Evolutionary conservation across 169 alveolate species (phyloP).

Genomic region (Babesia ovis): DNA sequence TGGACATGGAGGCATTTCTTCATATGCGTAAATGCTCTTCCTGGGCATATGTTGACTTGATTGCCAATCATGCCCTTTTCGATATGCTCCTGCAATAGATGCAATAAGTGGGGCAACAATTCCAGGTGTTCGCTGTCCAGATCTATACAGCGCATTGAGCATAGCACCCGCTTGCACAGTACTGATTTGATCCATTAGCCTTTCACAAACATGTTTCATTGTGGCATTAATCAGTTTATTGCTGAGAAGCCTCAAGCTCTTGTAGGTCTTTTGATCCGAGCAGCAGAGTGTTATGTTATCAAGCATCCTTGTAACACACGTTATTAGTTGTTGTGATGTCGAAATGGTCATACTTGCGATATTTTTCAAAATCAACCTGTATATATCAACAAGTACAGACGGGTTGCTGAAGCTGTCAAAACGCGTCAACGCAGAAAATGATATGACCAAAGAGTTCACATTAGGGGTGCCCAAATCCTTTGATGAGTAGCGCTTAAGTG

Average conservation of each 20-base stretch:
- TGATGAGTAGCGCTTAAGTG: slow-evolving; percentile 39
- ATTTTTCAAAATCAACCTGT: slow-evolving; percentile 22
- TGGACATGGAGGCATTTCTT: slow-evolving; percentile 44
- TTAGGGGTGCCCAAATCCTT: slow-evolving; percentile 41
- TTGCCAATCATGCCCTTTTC: slow-evolving; percentile 18
- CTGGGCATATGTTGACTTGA: slow-evolving; percentile 14
- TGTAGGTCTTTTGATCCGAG: slow-evolving; percentile 3
- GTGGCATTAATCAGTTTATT: slow-evolving; percentile 9
- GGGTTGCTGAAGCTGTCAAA: slow-evolving; percentile 39
- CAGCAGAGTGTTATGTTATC: slow-evolving; percentile 33
- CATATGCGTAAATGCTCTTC: slow-evolving; percentile 30
- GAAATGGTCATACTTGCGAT: slow-evolving; percentile 39
- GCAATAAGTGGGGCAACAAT: slow-evolving; percentile 47
- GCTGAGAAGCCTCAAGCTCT: slow-evolving; percentile 9
- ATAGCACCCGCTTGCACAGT: slow-evolving; percentile 49
- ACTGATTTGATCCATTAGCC: slow-evolving; percentile 30
- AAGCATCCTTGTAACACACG: slow-evolving; percentile 42
- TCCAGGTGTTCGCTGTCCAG: slow-evolving; percentile 24
- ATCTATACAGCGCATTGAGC: slow-evolving; percentile 43
- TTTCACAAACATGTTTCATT: slow-evolving; percentile 51
- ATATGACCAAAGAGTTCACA: slow-evolving; percentile 50
- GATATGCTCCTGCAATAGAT: slow-evolving; percentile 27
- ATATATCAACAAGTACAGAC: slow-evolving; percentile 36
- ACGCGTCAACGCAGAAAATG: slow-evolving; percentile 48
- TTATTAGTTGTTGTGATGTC: slow-evolving; percentile 47